Percentiles rank a stretch among this genome's conserved stretches.
phyloP scores from a whole-genome alignment of 1,284 basidiomycete species.

The Ceraceosorus guamensis region DNA sequence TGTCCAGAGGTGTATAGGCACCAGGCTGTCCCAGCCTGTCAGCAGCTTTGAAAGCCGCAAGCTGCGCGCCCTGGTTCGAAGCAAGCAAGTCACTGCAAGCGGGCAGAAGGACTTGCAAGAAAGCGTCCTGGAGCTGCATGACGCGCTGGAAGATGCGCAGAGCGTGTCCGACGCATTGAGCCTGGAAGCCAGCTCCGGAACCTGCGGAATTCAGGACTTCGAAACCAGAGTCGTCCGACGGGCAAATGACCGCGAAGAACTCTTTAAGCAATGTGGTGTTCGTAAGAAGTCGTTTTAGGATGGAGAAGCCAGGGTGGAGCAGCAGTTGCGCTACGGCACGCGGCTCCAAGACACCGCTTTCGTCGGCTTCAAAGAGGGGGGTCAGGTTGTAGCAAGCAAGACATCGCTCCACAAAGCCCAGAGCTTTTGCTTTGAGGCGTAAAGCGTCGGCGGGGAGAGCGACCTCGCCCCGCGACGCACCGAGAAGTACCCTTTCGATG shows the following conservation, averaged over 20 bases:
- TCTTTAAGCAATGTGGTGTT: constrained; percentile 64
- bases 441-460: constrained; percentile 69
- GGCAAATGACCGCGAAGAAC: constrained; percentile 63
- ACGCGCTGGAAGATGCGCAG: constrained; percentile 75
- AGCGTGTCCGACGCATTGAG: constrained; percentile 67
- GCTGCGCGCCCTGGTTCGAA: constrained; percentile 51
- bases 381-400: constrained; percentile 72
- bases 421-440: constrained; percentile 74
- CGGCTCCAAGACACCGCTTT: constrained; percentile 25
- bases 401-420: constrained; percentile 77
- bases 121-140: constrained; percentile 77
- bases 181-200: constrained; percentile 62
- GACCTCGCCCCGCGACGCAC: constrained; percentile 61
- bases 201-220: constrained; percentile 60
- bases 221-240: constrained; percentile 27
- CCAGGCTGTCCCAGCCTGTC: constrained; percentile 23
- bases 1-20: constrained; percentile 72
- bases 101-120: constrained; percentile 79
- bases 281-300: constrained; percentile 72
- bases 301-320: constrained; percentile 78
- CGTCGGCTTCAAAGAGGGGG: constrained; percentile 16
- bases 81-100: constrained; percentile 57
- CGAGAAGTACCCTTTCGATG: constrained; percentile 73
- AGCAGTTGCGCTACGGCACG: constrained; percentile 48
- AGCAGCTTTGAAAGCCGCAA: constrained; percentile 2